Conservation (phyloP, 192 early-diverging fungal genomes). For the Coemansia sp. region DNA sequence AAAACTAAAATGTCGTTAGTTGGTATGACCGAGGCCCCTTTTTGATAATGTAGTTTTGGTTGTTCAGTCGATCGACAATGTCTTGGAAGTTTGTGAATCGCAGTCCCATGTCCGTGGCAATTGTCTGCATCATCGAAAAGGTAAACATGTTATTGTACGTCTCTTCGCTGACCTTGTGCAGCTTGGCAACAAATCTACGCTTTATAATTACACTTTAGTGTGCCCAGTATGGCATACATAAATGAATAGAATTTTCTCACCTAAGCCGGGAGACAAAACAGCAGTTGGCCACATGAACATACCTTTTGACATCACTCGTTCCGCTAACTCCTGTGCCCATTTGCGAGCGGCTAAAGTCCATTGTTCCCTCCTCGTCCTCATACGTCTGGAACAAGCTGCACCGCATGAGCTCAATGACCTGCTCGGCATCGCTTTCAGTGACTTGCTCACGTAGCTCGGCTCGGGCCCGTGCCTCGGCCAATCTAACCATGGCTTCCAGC, state of each 20-base stretch:
- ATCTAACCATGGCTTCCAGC: constrained; percentile 73
- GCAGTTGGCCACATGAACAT: constrained; percentile 1
- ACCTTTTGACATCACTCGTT: constrained; percentile 60
- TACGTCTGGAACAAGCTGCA: constrained; percentile 61
- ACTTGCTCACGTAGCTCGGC: constrained; percentile 74
- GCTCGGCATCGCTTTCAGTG: constrained; percentile 66
- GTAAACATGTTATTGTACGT: constrained; percentile 69
- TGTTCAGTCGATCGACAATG: constrained; percentile 71
- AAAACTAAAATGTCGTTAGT: constrained; percentile 46
- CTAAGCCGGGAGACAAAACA: too few relatives aligned
- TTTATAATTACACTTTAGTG: background rate
- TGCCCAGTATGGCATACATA: constrained; percentile 12
- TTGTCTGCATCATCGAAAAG: constrained; percentile 60
- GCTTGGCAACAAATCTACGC: constrained; percentile 56
- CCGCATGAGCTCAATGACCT: constrained; percentile 79
- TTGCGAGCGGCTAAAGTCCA: constrained; percentile 63
- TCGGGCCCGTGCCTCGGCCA: constrained; percentile 75
- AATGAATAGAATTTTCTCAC: constrained; percentile 4
- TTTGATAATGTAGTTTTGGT: constrained; percentile 70
- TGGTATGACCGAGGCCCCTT: constrained; percentile 66
- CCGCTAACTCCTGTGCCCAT: constrained; percentile 59
- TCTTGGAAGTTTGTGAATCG: constrained; percentile 60
- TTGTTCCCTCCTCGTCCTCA: constrained; percentile 56
- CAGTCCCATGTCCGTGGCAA: constrained; percentile 57
- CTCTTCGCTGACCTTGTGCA: constrained; percentile 58